phyloP scores from a whole-genome alignment of 345 rosid species.

The Eucalyptus fibrosa region DNA sequence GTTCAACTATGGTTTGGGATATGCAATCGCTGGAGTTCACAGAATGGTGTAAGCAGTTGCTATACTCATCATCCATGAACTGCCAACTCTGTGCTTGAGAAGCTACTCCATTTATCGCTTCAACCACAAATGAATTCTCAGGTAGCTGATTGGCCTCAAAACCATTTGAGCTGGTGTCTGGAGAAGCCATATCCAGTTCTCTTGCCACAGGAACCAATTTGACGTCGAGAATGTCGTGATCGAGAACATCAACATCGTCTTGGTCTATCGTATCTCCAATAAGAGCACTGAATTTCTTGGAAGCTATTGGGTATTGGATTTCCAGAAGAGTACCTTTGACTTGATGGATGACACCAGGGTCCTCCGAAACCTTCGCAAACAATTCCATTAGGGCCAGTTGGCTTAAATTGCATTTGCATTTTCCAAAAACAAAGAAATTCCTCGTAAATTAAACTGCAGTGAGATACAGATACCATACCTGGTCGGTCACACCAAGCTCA shows the following conservation, averaged over 20 bases:
- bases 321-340: slow-evolving; percentile 54
- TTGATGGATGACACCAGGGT: slow-evolving; percentile 44
- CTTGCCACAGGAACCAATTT: slow-evolving; percentile 19
- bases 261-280: slow-evolving; percentile 1
- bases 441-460: background rate
- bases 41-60: slow-evolving; percentile 53
- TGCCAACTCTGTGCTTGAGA: slow-evolving; percentile 72
- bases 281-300: slow-evolving; percentile 12
- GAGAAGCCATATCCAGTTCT: slow-evolving; percentile 34
- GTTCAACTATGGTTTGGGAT: slow-evolving; percentile 54
- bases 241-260: slow-evolving; percentile 3
- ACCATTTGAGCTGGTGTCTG: slow-evolving; percentile 23
- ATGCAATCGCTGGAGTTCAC: slow-evolving; percentile 65
- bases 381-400: background rate
- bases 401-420: background rate
- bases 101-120: slow-evolving; percentile 43
- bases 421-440: background rate
- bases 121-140: slow-evolving; percentile 45
- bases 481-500: slow-evolving; percentile 78
- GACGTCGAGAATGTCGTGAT: slow-evolving; percentile 18
- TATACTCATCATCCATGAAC: slow-evolving; percentile 55
- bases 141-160: slow-evolving; percentile 24
- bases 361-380: slow-evolving; percentile 57
- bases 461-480: slow-evolving; percentile 30
- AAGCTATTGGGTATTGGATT: slow-evolving; percentile 16